Base-by-base conservation (phyloP, 352 stramenopile species). In the Globisporangium heterothallicum region DNA sequence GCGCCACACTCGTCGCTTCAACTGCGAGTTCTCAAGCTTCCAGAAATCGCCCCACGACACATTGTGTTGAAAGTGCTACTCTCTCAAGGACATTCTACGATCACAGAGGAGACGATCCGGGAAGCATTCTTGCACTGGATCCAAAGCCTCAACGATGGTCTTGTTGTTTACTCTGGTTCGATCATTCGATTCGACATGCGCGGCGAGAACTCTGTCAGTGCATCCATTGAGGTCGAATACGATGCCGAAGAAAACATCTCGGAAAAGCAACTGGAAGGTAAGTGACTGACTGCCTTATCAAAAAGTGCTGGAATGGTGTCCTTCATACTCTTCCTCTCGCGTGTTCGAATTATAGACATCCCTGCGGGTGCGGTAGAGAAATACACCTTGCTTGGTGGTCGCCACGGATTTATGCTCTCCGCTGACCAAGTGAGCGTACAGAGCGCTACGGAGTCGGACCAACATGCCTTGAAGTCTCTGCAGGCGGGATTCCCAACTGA, bases 351-450 rank as follows among this genome's bases (percentile, higher is more conserved):
- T n/a, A n/a, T 50, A 88, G 78, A 64, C 38, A 49, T 83, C 44
- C 78, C 78, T 4, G 57, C 66, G 32, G 75, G 78, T 4, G 75
- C 74, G 7, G 32, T 86, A 16, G 56, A 82, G 35, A 84, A 86
- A 29, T 89, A 82, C 42, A 63, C 75, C 9, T 27, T 85, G 6
- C 38, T 86, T 6, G 75, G 73, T n/a, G 61, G 66, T 9, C 61
- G 29, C 1, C 69, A 66, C 35, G 59, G 53, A 21, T 50, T 63
- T 24, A 26, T 63, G 34, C 22, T 86, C n/a, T 64, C 62, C 8
- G 22, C 56, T 9, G 47, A 59, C 3, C 60, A 72, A 58, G 47
- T 86, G 12, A 49, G 47, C 19, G 49, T 86, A 14, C 50, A 68
- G 27, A 66, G 35, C 12, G 78, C 66, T 12, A 49, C 49, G 6